Conservation (phyloP, 2,329 filamentous ascomycete species). For the Trichoderma breve region DNA sequence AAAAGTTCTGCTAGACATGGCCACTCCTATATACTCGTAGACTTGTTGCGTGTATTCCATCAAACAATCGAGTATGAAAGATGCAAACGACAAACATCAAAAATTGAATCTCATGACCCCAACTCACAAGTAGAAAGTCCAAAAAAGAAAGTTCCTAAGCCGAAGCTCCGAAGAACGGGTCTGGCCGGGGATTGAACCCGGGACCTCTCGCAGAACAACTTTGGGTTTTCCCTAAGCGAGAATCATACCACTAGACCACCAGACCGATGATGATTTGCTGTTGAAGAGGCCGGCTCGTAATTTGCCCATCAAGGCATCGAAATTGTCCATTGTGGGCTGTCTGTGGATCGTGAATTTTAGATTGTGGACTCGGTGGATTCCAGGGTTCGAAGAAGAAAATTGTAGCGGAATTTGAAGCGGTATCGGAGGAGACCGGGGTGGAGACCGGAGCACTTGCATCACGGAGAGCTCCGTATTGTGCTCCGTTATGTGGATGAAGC, state of each 20-base stretch:
- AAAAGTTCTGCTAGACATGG: not conserved
- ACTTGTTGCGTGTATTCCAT: not conserved
- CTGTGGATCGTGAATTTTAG: not conserved
- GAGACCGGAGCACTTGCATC: not conserved
- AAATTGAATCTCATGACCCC: not conserved
- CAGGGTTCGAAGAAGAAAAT: not conserved
- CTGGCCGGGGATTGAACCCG: conserved; percentile 48
- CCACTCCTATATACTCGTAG: not conserved
- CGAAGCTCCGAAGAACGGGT: conserved; percentile 28
- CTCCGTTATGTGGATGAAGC: not conserved
- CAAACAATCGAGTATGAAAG: not conserved
- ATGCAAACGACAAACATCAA: not conserved
- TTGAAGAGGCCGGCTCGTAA: not conserved
- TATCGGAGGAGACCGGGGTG: conserved; percentile 11
- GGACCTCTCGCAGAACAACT: conserved; percentile 41
- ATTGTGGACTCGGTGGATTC: not conserved
- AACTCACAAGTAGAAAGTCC: not conserved
- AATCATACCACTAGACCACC: conserved; percentile 22
- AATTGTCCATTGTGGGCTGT: not conserved
- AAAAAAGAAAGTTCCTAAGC: not conserved
- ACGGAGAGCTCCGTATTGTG: not conserved
- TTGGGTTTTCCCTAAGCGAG: conserved; percentile 21
- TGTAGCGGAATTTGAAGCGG: not conserved
- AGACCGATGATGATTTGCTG: conserved; percentile 16
- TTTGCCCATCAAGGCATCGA: not conserved